Evolutionary conservation across 345 rosid species (phyloP).

Genomic region (Rhodamnia rubescens): DNA sequence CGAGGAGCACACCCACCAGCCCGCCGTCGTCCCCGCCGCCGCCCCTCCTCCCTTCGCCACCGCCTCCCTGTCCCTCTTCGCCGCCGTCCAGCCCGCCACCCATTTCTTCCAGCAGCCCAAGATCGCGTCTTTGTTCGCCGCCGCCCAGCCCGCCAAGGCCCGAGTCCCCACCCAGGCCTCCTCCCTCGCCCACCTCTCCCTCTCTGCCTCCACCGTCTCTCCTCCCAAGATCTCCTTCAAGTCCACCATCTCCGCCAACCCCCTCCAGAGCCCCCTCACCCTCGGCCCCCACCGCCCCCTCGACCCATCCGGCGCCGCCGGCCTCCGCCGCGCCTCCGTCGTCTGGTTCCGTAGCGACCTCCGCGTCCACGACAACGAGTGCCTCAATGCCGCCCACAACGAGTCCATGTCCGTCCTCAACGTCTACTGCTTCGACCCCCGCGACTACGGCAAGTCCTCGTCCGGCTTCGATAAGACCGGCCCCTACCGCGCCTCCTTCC

Average conservation of each 20-base stretch:
- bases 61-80: constrained; percentile 46
- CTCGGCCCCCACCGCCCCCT: constrained; percentile 78
- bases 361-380: constrained; percentile 89
- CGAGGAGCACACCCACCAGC: not conserved
- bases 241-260: constrained; percentile 74
- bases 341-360: constrained; percentile 96
- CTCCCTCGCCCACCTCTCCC: constrained; percentile 28
- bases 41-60: constrained; percentile 33
- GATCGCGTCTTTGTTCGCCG: constrained; percentile 23
- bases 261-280: constrained; percentile 74
- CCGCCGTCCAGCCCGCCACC: constrained; percentile 29
- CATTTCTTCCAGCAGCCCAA: constrained; percentile 45
- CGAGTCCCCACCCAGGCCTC: constrained; percentile 68
- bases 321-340: constrained; percentile 70
- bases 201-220: constrained; percentile 45
- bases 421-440: constrained; percentile 93
- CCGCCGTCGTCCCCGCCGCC: not conserved
- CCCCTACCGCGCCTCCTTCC: constrained; percentile 72
- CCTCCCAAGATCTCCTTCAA: constrained; percentile 54
- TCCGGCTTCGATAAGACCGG: constrained; percentile 92
- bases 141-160: constrained; percentile 40
- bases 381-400: constrained; percentile 65
- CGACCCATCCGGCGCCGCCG: constrained; percentile 81
- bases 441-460: constrained; percentile 83
- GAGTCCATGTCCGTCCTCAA: constrained; percentile 85